Percentiles rank a stretch among this genome's conserved stretches.
Conservation (phyloP, 2,329 filamentous ascomycete genomes). For the Calonectria hawksworthii region DNA sequence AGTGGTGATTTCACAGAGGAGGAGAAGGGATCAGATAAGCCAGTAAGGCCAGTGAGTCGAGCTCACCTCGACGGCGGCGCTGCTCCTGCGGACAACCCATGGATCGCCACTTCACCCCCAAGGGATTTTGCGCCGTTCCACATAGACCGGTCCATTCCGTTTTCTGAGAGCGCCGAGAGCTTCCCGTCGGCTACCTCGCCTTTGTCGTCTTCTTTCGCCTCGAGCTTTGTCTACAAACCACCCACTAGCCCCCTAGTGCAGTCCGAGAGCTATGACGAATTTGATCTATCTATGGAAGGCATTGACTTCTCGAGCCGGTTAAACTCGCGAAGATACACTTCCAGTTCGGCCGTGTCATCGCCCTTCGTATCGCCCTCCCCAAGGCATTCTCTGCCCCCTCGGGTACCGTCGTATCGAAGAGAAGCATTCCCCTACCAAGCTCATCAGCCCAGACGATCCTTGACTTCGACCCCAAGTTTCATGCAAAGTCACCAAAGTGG, state of each 20-base stretch:
- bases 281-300: slow-evolving; percentile 68
- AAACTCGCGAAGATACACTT: slow-evolving; percentile 75
- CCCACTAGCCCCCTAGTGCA: slow-evolving; percentile 95
- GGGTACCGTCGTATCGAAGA: slow-evolving; percentile 61
- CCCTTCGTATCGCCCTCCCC: slow-evolving; percentile 58
- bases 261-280: slow-evolving; percentile 86
- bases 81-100: slow-evolving; percentile 51
- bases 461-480: slow-evolving; percentile 70
- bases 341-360: slow-evolving; percentile 72
- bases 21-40: slow-evolving; percentile 37
- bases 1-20: slow-evolving; percentile 74
- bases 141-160: slow-evolving; percentile 53
- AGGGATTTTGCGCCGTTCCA: slow-evolving; percentile 64
- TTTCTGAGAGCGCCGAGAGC: slow-evolving; percentile 51
- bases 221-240: slow-evolving; percentile 86
- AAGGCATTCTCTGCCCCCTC: slow-evolving; percentile 44
- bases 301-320: slow-evolving; percentile 61
- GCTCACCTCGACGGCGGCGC: slow-evolving; percentile 34
- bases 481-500: slow-evolving; percentile 46
- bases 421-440: slow-evolving; percentile 80
- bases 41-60: slow-evolving; percentile 1
- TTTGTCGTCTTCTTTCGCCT: slow-evolving; percentile 79
- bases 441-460: slow-evolving; percentile 82
- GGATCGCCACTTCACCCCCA: slow-evolving; percentile 71
- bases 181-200: slow-evolving; percentile 68